Evolutionary conservation across 2,329 filamentous ascomycete genomes (phyloP).

Genomic region (Trichoderma harzianum): DNA sequence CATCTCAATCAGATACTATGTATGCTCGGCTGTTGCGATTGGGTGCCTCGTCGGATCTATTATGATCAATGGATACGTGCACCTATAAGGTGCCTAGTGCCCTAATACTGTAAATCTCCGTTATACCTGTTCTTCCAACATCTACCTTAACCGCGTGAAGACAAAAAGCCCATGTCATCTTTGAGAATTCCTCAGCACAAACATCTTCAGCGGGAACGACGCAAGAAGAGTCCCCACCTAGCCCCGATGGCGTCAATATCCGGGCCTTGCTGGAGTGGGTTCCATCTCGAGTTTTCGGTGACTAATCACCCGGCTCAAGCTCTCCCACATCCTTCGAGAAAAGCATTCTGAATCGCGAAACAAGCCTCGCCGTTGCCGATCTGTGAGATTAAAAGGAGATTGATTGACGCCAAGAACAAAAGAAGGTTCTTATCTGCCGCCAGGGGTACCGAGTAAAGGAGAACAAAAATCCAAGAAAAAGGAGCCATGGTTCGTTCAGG

Average conservation of each 20-base stretch:
- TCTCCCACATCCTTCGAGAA: slow-evolving; percentile 6
- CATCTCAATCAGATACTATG: not conserved
- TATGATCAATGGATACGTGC: no score
- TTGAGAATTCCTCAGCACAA: not conserved
- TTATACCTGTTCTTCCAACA: not conserved
- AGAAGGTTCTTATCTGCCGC: slow-evolving; percentile 11
- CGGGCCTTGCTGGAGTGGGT: slow-evolving; percentile 1
- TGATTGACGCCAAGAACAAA: slow-evolving; percentile 10
- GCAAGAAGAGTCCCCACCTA: not conserved
- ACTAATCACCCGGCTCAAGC: slow-evolving; percentile 12
- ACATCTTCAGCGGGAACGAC: not conserved
- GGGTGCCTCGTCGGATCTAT: not conserved
- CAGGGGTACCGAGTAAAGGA: slow-evolving; percentile 2
- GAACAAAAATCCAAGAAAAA: not conserved
- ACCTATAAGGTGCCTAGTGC: not conserved
- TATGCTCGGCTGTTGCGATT: not conserved
- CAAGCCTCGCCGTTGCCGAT: not conserved
- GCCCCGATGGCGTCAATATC: slow-evolving; percentile 18
- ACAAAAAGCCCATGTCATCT: not conserved
- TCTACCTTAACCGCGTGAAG: not conserved
- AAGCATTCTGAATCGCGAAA: not conserved
- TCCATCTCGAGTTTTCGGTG: slow-evolving; percentile 17
- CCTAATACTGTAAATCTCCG: not conserved
- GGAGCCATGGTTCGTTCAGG: slow-evolving; percentile 16
- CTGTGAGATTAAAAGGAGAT: slow-evolving; percentile 15